These are phyloP conservation scores for Backusella circina DNA, from an alignment of 192 early-diverging fungal genomes.

Conservation along the genomic window DNA sequence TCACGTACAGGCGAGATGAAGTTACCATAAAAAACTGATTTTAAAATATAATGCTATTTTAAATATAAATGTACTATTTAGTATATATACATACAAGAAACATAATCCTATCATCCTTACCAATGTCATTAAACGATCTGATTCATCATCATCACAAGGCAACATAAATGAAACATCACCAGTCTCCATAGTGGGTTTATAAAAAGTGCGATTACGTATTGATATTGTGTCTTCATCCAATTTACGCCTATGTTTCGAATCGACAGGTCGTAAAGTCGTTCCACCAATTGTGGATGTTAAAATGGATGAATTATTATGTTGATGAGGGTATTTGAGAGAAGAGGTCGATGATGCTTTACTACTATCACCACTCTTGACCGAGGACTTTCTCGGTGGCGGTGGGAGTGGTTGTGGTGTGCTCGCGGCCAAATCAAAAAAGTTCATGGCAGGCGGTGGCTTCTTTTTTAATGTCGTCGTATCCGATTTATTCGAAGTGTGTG, in stretches of 20 bases:
- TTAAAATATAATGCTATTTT: constrained; percentile 25
- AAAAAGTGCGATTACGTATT: neutral
- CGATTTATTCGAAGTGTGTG: neutral
- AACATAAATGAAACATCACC: constrained; percentile 6
- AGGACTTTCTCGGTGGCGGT: neutral
- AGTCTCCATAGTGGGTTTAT: neutral
- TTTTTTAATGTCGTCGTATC: neutral
- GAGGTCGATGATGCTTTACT: neutral
- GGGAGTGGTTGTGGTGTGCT: neutral
- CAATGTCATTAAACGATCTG: constrained; percentile 9
- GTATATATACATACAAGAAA: neutral
- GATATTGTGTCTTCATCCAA: neutral
- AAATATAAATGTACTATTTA: neutral
- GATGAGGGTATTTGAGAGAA: neutral
- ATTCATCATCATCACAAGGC: constrained; percentile 16
- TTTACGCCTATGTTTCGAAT: neutral
- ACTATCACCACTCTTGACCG: neutral
- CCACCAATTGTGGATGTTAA: neutral
- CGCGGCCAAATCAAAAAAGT: neutral
- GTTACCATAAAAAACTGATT: constrained; percentile 14
- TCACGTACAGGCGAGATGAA: constrained; percentile 15
- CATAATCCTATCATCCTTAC: neutral
- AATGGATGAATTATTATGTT: neutral
- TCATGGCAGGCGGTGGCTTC: neutral
- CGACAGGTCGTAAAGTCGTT: neutral